Evolutionary conservation across 345 rosid genomes (phyloP), one percentile per base, ranked within the genome.

Genomic region (Populus simonii): DNA sequence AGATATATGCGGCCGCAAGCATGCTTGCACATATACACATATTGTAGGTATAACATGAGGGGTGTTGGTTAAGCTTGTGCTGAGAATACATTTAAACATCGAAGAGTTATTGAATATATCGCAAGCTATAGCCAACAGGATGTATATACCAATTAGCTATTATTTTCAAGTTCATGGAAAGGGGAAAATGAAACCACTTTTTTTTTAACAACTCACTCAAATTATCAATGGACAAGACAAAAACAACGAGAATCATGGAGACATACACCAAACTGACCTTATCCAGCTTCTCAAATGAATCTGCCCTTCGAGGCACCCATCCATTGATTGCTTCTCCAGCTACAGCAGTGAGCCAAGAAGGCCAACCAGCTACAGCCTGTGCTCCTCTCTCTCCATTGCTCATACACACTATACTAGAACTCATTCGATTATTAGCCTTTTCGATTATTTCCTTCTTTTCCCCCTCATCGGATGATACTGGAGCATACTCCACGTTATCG

Each of bases 261-360:
- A 51, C 66, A 47, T 5, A 22, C 3, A 31, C 11, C 33, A 66
- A 70, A 43, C 79, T 83, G 45, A 95, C 99, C 98, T 96, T 96
- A 72, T 92, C 99, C 66, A 96, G 71, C 87, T 91, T 96, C 86
- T 96, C 96, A 78, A 96, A 96, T 1, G 99, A 93, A 47, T 96
- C 97, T 0, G 98, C 93, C 68, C 86, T 88, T 20, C 98, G 89
- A 12, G 99, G 98, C 71, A 90, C 87, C 99, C 99, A 96, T 16
- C 99, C 99, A 66, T 88, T 88, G 83, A 96, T 90, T 70, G 98
- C 98, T 85, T 96, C 99, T 13, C 98, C 96, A n/a, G 99, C 99
- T 76, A 93, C 99, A 0, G 89, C 78, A 39, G 90, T 86, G 75
- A 96, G 82, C 99, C 99, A 96, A 76, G 96, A 83, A 68, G 99